These are phyloP conservation scores for Phragmites australis DNA, from an alignment of 176 grass and related monocot genomes.

Conservation along the genomic window DNA sequence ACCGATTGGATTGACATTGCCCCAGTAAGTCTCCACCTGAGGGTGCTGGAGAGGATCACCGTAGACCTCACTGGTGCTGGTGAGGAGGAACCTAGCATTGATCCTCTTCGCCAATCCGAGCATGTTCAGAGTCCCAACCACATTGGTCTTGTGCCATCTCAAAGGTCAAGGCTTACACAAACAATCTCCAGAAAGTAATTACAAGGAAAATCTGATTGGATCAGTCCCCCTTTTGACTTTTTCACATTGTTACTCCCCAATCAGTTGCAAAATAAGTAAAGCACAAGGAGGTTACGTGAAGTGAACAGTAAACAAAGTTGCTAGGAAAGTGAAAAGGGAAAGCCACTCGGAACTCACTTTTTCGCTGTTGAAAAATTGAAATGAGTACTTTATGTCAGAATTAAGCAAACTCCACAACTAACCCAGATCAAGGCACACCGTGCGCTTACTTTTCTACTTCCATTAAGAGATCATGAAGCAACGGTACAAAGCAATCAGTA, in stretches of 20 bases:
- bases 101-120: conserved; percentile 90
- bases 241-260: neutral
- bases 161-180: conserved; percentile 50
- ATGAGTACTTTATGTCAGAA: conserved; percentile 39
- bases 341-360: conserved; percentile 22
- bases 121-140: conserved; percentile 95
- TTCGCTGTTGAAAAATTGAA: conserved; percentile 36
- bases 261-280: conserved; percentile 24
- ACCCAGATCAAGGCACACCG: conserved; percentile 41
- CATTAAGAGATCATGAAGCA: conserved; percentile 40
- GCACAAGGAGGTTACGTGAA: conserved; percentile 25
- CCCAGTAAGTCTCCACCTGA: conserved; percentile 98
- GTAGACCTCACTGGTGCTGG: conserved; percentile 95
- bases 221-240: neutral
- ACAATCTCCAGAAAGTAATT: conserved; percentile 23
- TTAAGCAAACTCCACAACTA: conserved; percentile 42
- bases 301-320: conserved; percentile 47
- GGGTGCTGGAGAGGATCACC: conserved; percentile 94
- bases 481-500: neutral
- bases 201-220: neutral
- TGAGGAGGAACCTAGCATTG: conserved; percentile 83
- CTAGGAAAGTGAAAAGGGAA: conserved; percentile 22
- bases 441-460: conserved; percentile 28
- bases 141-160: conserved; percentile 86
- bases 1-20: conserved; percentile 97